phyloP scores from a whole-genome alignment of 2,329 filamentous ascomycete genomes.

The Claviceps sp. region DNA sequence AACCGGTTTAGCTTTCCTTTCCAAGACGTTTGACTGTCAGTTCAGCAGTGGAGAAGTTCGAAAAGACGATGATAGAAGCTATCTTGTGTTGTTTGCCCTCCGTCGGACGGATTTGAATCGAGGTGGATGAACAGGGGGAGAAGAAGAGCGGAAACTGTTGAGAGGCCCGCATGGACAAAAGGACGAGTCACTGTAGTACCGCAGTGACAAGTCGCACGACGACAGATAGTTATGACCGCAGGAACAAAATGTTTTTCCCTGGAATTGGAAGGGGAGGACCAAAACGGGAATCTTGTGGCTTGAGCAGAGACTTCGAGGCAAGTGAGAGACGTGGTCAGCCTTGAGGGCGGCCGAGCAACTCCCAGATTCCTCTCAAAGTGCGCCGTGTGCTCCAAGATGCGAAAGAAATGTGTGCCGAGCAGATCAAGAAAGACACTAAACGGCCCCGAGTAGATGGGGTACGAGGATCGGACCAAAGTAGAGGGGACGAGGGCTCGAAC shows the following conservation, averaged over 20 bases:
- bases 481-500: slow-evolving; percentile 1
- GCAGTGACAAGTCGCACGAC: not conserved
- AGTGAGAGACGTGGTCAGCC: not conserved
- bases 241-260: not conserved
- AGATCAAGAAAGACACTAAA: not conserved
- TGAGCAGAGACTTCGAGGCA: not conserved
- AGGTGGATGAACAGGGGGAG: not conserved
- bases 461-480: not conserved
- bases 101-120: not conserved
- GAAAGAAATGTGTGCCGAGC: too few relatives aligned
- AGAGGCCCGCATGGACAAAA: not conserved
- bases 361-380: too few relatives aligned
- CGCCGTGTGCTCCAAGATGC: too few relatives aligned
- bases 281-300: not conserved
- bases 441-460: slow-evolving; percentile 1
- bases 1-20: not conserved
- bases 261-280: too few relatives aligned
- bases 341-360: too few relatives aligned
- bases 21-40: not conserved
- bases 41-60: not conserved
- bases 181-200: not conserved
- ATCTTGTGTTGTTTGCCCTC: not conserved
- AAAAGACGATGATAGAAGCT: not conserved
- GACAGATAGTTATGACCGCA: not conserved
- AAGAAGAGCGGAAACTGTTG: not conserved